Evolutionary conservation across 106 monocot genomes (phyloP).

Genomic region (Ottelia alismoides): DNA sequence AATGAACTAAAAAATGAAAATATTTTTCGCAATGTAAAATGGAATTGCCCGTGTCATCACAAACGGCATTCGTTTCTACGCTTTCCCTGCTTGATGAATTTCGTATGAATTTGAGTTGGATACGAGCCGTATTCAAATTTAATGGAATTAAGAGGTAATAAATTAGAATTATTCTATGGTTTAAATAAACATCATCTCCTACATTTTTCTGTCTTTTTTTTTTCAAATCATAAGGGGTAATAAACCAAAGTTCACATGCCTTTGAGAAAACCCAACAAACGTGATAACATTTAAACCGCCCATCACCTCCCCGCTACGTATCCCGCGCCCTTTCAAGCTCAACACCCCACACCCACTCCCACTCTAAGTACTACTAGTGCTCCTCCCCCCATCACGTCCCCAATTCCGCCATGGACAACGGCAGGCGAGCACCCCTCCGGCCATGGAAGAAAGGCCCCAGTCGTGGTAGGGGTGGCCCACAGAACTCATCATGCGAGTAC

Average conservation of each 20-base stretch:
- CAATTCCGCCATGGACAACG: conserved; percentile 16
- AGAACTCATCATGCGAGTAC: conserved; percentile 89
- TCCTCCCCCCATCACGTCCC: not conserved
- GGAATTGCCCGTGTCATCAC: no score
- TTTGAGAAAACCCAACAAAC: conserved; percentile 23
- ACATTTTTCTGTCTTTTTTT: no score
- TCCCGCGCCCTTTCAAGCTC: conserved; percentile 20
- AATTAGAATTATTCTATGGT: no score
- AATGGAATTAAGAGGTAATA: no score
- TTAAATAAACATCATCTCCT: no score
- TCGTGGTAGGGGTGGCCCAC: conserved; percentile 90
- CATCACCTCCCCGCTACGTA: conserved; percentile 20
- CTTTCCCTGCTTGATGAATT: no score
- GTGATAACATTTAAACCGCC: conserved; percentile 62
- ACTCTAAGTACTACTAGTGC: not conserved
- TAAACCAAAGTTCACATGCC: conserved; percentile 63
- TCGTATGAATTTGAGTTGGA: no score
- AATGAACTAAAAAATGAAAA: no score
- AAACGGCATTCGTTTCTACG: no score
- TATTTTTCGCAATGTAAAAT: no score
- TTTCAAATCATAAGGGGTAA: no score
- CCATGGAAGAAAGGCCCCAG: conserved; percentile 94
- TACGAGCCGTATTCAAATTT: no score
- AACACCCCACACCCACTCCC: not conserved
- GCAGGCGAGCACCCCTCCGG: conserved; percentile 19